phyloP scores from a whole-genome alignment of 345 rosid genomes.

The Moricandia arvensis region DNA sequence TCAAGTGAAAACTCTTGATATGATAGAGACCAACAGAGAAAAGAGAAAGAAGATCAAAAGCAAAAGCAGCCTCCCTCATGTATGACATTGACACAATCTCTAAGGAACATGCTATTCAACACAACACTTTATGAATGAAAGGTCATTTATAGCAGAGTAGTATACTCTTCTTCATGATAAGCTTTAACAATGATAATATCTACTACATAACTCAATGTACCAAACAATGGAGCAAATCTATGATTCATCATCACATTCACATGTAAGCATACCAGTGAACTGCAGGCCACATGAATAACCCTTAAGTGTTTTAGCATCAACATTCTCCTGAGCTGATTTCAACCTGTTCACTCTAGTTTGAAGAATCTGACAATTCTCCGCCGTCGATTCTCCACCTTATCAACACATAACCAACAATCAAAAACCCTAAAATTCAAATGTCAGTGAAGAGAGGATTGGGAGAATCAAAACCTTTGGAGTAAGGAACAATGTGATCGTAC shows the following conservation, averaged over 20 bases:
- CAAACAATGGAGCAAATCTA: not conserved
- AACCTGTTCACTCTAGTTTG: constrained; percentile 54
- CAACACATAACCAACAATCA: not conserved
- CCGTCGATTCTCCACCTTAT: constrained; percentile 80
- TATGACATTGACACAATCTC: constrained; percentile 6
- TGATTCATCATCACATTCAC: not conserved
- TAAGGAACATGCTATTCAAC: not conserved
- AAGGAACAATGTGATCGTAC: constrained; percentile 89
- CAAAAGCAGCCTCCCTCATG: constrained; percentile 30
- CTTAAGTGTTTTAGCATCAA: constrained; percentile 54
- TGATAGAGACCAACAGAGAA: constrained; percentile 5
- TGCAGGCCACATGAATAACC: constrained; percentile 72
- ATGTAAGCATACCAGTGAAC: constrained; percentile 29
- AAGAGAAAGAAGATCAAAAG: constrained; percentile 20
- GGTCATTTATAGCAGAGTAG: not conserved
- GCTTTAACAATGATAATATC: not conserved
- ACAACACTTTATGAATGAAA: not conserved
- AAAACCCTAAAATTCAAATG: not conserved
- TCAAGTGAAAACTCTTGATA: constrained; percentile 8
- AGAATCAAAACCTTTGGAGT: constrained; percentile 72
- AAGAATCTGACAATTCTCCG: constrained; percentile 58
- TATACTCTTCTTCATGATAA: not conserved
- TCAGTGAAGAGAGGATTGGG: not conserved
- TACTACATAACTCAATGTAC: not conserved
- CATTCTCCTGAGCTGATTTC: constrained; percentile 52